Evolutionary conservation across 2,329 filamentous ascomycete genomes (phyloP), one percentile per base, ranked within the genome.

Genomic region (Penicillium sp.): DNA sequence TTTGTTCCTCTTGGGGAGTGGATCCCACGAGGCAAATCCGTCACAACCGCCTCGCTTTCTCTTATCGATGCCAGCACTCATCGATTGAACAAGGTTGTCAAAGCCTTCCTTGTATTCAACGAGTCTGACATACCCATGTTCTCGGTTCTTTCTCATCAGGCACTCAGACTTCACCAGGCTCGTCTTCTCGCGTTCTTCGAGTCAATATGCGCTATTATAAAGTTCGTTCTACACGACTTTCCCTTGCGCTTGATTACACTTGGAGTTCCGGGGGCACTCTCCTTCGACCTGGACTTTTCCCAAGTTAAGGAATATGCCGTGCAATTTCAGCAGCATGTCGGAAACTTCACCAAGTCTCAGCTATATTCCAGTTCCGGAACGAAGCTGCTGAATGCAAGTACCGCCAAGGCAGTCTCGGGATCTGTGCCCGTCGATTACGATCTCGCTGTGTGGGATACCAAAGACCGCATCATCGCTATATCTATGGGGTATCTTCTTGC

Each of bases 401-500:
- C 59, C 16, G 60, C 54, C 24, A 67, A 63, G 45, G 52, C 55
- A 47, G 57, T 58, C 19, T 56, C 68, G 3, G 53, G 58, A 13
- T 47, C 62, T 31, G 53, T 70, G 10, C 73, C 22, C 47, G 71
- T 85, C 14, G 81, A 89, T 65, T 81, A 84, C 8, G 81, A 79
- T 26, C 75, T 91, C 52, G 86, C 86, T 1, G 81, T 85, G 52
- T 93, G 90, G 90, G 82, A 84, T 27, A 79, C 82, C 16, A 88
- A 90, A 57, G 86, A 89, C 71, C 80, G 86, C 24, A 74, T 82
- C n/a, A 80, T 87, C 77, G 92, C 93, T 14, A 90, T 96, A 39
- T 67, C 92, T 2, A 82, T 89, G 48, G 95, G 95, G 13, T 99
- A 99, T 70, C 70, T 86, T 0, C 87, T 92, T 47, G 82, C 96